phyloP scores from a whole-genome alignment of 2,329 filamentous ascomycete genomes.

The Beauveria bassiana region DNA sequence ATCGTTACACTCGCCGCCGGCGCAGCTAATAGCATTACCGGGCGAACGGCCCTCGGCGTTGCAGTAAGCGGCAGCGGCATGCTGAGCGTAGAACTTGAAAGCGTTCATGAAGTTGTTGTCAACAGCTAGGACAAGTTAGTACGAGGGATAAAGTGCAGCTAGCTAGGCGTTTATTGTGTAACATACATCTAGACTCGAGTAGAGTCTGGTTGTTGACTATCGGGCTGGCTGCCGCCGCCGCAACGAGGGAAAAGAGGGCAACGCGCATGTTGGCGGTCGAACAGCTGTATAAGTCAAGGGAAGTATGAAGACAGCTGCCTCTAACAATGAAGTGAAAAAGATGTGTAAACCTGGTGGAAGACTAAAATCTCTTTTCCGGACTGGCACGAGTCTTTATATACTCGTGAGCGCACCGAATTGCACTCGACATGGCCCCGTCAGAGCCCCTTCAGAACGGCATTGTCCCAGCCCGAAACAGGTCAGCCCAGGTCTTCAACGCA shows the following conservation, averaged over 20 bases:
- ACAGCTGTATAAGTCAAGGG: neutral
- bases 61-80: conserved; percentile 46
- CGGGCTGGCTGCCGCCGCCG: conserved; percentile 21
- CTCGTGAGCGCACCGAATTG: neutral
- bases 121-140: conserved; percentile 15
- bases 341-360: neutral
- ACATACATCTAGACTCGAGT: conserved; percentile 28
- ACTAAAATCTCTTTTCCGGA: neutral
- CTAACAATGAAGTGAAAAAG: neutral
- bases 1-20: conserved; percentile 33
- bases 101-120: conserved; percentile 26
- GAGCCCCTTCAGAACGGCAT: neutral
- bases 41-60: conserved; percentile 32
- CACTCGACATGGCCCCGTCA: neutral
- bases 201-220: conserved; percentile 18
- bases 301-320: neutral
- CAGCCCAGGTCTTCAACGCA: neutral
- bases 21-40: conserved; percentile 36
- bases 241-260: conserved; percentile 20
- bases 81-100: conserved; percentile 43
- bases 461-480: neutral
- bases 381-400: neutral
- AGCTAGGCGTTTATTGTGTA: neutral
- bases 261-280: conserved; percentile 16
- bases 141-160: neutral